phyloP scores from a whole-genome alignment of 208 protist genomes.

The Kentomonas sorsogonicus region DNA sequence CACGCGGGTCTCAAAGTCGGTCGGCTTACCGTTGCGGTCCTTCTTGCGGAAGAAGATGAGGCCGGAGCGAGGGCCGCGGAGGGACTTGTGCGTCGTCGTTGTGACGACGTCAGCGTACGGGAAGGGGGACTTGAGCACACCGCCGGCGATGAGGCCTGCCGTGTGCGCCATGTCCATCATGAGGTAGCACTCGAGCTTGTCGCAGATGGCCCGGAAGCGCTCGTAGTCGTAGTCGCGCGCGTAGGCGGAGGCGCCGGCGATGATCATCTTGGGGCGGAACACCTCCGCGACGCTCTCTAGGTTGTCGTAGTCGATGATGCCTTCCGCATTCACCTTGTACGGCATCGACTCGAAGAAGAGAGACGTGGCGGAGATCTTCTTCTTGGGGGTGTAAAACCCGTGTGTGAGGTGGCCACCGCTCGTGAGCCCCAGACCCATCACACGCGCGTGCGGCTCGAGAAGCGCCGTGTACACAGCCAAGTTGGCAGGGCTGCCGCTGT shows the following conservation, averaged over 20 bases:
- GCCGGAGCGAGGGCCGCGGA: constrained; percentile 97
- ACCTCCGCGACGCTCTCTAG: constrained; percentile 82
- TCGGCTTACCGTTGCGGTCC: constrained; percentile 50
- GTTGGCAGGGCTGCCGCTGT: constrained; percentile 98
- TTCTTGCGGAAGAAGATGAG: constrained; percentile 98
- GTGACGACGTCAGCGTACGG: constrained; percentile 97
- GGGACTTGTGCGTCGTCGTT: constrained; percentile 99
- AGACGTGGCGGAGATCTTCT: constrained; percentile 95
- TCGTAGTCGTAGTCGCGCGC: constrained; percentile 96
- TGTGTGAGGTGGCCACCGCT: constrained; percentile 94
- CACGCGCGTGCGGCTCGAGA: constrained; percentile 94
- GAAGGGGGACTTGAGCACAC: constrained; percentile 91
- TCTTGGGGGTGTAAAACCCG: constrained; percentile 96
- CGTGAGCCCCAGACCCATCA: constrained; percentile 96
- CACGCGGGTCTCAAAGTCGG: constrained; percentile 91
- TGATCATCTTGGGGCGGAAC: constrained; percentile 95
- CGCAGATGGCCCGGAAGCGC: constrained; percentile 78
- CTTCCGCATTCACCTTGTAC: constrained; percentile 91
- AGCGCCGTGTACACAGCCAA: constrained; percentile 96
- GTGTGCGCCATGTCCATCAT: constrained; percentile 99
- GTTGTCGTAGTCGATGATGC: constrained; percentile 96
- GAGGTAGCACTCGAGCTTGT: constrained; percentile 86
- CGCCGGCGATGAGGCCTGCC: constrained; percentile 90
- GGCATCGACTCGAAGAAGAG: constrained; percentile 98
- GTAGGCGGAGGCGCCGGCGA: constrained; percentile 96